Conservation (phyloP, 345 rosid species). For the Eucalyptus virginea region DNA sequence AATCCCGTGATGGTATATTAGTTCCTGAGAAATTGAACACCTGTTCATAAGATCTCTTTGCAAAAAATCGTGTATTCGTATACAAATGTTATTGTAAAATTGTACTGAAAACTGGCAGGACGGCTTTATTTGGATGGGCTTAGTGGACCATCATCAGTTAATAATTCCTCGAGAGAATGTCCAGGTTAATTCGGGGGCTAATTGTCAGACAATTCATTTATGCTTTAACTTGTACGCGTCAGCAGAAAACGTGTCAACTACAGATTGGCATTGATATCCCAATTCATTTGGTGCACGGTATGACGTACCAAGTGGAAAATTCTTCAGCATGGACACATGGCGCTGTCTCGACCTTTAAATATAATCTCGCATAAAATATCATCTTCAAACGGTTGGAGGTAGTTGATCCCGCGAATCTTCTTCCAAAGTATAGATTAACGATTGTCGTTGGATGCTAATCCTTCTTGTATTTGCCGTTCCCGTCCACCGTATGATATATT, state of each 20-base stretch:
- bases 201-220: neutral
- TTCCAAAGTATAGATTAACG: neutral
- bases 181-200: fast-evolving
- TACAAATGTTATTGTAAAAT: neutral
- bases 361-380: neutral
- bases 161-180: neutral
- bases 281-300: neutral
- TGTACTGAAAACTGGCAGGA: neutral
- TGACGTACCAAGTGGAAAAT: neutral
- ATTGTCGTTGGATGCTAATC: neutral
- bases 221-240: neutral
- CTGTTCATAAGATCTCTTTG: neutral
- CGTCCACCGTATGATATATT: neutral
- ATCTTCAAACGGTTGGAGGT: neutral
- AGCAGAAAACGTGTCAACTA: neutral
- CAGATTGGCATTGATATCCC: neutral
- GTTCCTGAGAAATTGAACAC: neutral
- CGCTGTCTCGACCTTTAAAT: neutral
- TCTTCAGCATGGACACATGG: neutral
- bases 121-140: neutral
- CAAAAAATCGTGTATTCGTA: neutral
- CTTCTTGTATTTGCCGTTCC: neutral
- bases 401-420: neutral
- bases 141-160: neutral
- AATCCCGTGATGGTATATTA: neutral